Evolutionary conservation across 2,329 filamentous ascomycete species (phyloP).

Genomic region (Helminthosporium solani): DNA sequence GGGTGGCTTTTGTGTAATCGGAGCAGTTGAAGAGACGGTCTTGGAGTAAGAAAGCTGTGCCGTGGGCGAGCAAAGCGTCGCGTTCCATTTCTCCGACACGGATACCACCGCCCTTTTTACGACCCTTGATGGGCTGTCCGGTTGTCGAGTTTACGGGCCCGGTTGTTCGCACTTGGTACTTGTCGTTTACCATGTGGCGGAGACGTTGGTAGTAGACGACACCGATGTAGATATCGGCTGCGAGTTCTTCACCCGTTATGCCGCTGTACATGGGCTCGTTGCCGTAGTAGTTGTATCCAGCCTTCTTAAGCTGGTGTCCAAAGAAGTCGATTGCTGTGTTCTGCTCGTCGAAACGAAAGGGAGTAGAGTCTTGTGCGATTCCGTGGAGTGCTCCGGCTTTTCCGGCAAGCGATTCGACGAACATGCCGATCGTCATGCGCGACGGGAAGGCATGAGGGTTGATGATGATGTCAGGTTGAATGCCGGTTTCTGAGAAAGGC

Average conservation of each 20-base stretch:
- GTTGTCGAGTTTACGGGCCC: slow-evolving; percentile 88
- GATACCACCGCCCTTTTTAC: slow-evolving; percentile 96
- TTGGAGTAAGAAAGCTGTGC: slow-evolving; percentile 90
- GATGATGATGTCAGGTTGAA: slow-evolving; percentile 97
- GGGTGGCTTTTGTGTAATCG: slow-evolving; percentile 85
- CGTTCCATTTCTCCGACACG: slow-evolving; percentile 99
- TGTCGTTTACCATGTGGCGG: slow-evolving; percentile 99
- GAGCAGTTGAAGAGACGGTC: slow-evolving; percentile 97
- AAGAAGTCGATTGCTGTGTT: slow-evolving; percentile 93
- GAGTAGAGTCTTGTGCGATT: slow-evolving; percentile 92
- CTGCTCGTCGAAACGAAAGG: slow-evolving; percentile 91
- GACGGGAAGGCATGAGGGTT: slow-evolving; percentile 99
- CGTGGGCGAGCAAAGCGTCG: slow-evolving; percentile 91
- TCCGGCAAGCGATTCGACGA: slow-evolving; percentile 93
- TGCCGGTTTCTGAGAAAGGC: slow-evolving; percentile 95
- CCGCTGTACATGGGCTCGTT: slow-evolving; percentile 99
- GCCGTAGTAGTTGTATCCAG: slow-evolving; percentile 96
- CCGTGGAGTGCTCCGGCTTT: slow-evolving; percentile 94
- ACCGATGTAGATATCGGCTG: slow-evolving; percentile 93
- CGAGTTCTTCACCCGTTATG: slow-evolving; percentile 91
- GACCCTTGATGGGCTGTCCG: slow-evolving; percentile 90
- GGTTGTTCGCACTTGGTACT: slow-evolving; percentile 96
- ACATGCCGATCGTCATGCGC: slow-evolving; percentile 99
- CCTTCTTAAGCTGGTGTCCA: slow-evolving; percentile 89
- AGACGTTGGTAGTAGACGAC: slow-evolving; percentile 98